Evolutionary conservation across 306 rosid species (phyloP).

Genomic region (Trichosanthes truncata): DNA sequence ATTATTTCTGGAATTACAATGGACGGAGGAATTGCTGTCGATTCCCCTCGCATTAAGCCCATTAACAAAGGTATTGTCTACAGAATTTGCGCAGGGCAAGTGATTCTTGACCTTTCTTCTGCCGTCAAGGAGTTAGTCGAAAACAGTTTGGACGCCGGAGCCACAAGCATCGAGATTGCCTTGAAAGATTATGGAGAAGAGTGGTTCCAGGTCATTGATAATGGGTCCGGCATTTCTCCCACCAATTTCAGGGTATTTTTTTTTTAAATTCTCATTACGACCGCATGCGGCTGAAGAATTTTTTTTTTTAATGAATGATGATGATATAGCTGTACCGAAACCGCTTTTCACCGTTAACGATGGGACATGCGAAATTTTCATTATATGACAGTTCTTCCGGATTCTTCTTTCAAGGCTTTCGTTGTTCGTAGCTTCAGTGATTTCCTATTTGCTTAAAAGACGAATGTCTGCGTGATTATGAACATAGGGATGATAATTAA

Average conservation of each 20-base stretch:
- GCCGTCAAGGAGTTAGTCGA: conserved; percentile 96
- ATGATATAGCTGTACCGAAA: no score
- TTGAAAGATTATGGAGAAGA: conserved; percentile 70
- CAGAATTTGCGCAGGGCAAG: conserved; percentile 88
- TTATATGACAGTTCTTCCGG: no score
- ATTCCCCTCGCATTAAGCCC: conserved; percentile 44
- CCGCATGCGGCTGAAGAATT: not conserved
- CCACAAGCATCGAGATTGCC: conserved; percentile 69
- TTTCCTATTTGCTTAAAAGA: not conserved
- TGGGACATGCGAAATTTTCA: not conserved
- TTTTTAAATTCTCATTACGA: not conserved
- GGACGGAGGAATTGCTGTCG: conserved; percentile 29
- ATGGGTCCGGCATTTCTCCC: conserved; percentile 86
- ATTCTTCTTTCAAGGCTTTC: no score
- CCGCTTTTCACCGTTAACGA: not conserved
- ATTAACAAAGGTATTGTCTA: conserved; percentile 61
- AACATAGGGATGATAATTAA: not conserved
- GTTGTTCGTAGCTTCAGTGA: not conserved
- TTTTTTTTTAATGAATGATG: no score
- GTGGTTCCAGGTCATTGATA: conserved; percentile 75
- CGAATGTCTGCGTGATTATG: not conserved
- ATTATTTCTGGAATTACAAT: conserved; percentile 15
- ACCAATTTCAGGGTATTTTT: conserved; percentile 41
- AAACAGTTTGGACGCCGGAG: conserved; percentile 89
- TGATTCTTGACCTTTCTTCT: conserved; percentile 84